Conservation (phyloP, 176 grass and related monocot genomes). For the Ananas comosus region DNA sequence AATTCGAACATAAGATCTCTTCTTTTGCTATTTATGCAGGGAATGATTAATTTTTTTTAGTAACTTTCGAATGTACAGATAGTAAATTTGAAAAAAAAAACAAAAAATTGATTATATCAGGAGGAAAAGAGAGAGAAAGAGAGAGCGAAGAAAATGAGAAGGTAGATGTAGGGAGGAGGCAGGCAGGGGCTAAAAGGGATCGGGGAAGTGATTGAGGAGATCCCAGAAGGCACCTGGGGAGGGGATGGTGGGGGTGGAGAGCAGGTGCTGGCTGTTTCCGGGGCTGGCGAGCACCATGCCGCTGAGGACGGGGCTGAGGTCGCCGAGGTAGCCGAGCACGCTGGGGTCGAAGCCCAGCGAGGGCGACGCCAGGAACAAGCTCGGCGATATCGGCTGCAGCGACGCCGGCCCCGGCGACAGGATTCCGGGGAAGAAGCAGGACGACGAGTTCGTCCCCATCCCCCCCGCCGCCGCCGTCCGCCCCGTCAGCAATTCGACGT, state of each 20-base stretch:
- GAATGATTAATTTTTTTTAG: too few relatives aligned
- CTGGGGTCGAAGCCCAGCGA: conserved; percentile 34
- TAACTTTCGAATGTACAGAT: too few relatives aligned
- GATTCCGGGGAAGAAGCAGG: conserved; percentile 40
- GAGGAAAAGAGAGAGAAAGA: background rate
- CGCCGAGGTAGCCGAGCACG: conserved; percentile 52
- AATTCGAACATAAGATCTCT: too few relatives aligned
- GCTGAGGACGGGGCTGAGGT: conserved; percentile 61
- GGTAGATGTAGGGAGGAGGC: too few relatives aligned
- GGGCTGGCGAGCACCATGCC: conserved; percentile 32
- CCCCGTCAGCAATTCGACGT: background rate
- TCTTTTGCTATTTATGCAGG: too few relatives aligned
- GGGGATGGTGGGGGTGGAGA: background rate
- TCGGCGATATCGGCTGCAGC: conserved; percentile 36
- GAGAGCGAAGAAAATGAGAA: background rate
- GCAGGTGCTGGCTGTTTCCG: conserved; percentile 1
- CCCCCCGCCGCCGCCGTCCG: background rate
- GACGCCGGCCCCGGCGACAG: conserved; percentile 65
- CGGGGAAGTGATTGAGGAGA: background rate
- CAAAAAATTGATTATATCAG: too few relatives aligned
- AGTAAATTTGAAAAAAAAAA: too few relatives aligned
- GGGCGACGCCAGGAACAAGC: conserved; percentile 54
- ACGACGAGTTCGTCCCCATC: background rate
- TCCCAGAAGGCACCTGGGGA: background rate
- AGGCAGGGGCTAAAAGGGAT: background rate